These are phyloP conservation scores for Lunularia cruciata DNA, from an alignment of 225 moss, liverwort and hornwort species.

Conservation along the genomic window DNA sequence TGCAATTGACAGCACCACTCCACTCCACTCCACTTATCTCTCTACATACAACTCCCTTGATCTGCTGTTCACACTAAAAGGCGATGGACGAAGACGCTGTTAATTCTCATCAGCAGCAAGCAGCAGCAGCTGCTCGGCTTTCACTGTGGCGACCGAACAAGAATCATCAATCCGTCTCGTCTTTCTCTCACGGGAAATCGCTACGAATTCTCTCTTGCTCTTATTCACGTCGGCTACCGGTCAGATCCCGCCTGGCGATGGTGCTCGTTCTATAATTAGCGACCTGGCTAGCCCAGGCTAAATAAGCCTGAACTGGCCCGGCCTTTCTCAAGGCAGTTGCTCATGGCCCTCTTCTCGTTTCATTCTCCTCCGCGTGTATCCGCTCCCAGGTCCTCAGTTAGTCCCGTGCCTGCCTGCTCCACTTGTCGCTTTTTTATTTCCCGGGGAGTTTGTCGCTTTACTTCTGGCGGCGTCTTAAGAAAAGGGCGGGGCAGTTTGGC, in stretches of 20 bases:
- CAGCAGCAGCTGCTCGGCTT: neutral
- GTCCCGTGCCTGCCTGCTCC: too few relatives aligned
- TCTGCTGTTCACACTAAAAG: neutral
- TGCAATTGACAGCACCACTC: neutral
- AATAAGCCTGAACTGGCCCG: neutral
- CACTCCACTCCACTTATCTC: neutral
- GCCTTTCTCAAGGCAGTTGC: neutral
- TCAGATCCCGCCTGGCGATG: neutral
- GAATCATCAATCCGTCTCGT: neutral
- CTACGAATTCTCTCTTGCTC: neutral
- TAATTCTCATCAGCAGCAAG: neutral
- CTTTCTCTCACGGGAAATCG: neutral
- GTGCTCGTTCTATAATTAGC: neutral
- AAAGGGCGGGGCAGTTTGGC: too few relatives aligned
- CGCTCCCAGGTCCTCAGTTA: too few relatives aligned
- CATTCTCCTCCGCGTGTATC: neutral
- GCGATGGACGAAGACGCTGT: neutral
- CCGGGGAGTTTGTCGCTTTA: too few relatives aligned
- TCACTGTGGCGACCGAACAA: neutral
- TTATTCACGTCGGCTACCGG: too few relatives aligned
- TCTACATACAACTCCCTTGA: neutral
- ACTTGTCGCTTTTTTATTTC: too few relatives aligned
- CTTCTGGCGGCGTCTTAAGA: too few relatives aligned
- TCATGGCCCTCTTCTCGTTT: neutral
- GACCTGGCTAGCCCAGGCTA: neutral